These are phyloP conservation scores for Tarenaya hassleriana DNA, from an alignment of 345 rosid genomes.

Conservation along the genomic window DNA sequence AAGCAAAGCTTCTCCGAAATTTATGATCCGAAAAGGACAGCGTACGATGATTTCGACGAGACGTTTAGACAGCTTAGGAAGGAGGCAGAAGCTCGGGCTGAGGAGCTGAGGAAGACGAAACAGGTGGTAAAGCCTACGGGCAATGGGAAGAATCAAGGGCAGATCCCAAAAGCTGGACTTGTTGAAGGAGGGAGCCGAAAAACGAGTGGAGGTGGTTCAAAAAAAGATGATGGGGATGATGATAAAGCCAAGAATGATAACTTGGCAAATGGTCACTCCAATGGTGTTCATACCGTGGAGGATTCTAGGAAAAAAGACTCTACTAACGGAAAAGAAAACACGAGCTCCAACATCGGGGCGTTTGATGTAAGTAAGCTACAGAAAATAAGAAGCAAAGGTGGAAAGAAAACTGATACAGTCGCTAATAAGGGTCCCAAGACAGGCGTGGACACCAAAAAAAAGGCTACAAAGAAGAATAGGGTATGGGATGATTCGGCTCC, in stretches of 20 bases:
- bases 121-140: slow-evolving; percentile 43
- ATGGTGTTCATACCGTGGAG: slow-evolving; percentile 33
- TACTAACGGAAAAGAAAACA: slow-evolving; percentile 77
- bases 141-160: slow-evolving; percentile 59
- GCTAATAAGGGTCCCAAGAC: slow-evolving; percentile 60
- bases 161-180: slow-evolving; percentile 41
- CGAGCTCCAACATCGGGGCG: slow-evolving; percentile 47
- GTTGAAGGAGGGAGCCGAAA: slow-evolving; percentile 59
- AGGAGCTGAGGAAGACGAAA: slow-evolving; percentile 74
- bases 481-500: slow-evolving; percentile 88
- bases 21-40: slow-evolving; percentile 63
- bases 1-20: slow-evolving; percentile 67
- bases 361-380: slow-evolving; percentile 88
- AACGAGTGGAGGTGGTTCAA: slow-evolving; percentile 30
- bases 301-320: slow-evolving; percentile 42
- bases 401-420: slow-evolving; percentile 69
- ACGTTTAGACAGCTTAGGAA: slow-evolving; percentile 85
- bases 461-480: slow-evolving; percentile 71
- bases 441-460: slow-evolving; percentile 61
- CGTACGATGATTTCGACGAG: slow-evolving; percentile 66
- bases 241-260: slow-evolving; percentile 34
- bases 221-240: slow-evolving; percentile 57
- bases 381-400: slow-evolving; percentile 64
- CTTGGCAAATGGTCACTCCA: slow-evolving; percentile 64
- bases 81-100: slow-evolving; percentile 89